Conservation (phyloP, 2,329 filamentous ascomycete species). For the Neospermospora avenae region DNA sequence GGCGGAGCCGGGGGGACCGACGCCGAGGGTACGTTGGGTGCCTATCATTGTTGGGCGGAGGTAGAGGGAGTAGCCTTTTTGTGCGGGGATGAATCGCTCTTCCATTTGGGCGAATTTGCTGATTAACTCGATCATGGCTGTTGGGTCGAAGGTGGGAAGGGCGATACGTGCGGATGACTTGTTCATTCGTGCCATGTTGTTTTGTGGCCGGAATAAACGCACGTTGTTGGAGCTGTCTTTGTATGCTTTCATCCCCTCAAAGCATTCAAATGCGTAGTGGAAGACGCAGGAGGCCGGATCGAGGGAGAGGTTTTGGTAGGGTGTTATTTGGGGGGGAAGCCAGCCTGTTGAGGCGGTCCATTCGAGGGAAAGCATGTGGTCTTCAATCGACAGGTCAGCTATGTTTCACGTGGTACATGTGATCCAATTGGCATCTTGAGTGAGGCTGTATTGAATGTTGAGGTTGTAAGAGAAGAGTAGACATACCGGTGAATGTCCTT, state of each 20-base stretch:
- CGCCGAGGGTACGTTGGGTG: conserved; percentile 89
- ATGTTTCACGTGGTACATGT: too few species aligned
- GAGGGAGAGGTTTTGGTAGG: conserved; percentile 95
- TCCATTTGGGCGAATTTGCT: conserved; percentile 76
- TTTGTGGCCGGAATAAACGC: conserved; percentile 88
- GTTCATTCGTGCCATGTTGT: conserved; percentile 95
- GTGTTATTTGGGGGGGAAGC: conserved; percentile 77
- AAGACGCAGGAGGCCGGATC: conserved; percentile 96
- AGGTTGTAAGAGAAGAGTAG: neutral
- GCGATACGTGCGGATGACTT: conserved; percentile 89
- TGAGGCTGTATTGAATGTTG: neutral
- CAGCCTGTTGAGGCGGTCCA: conserved; percentile 78
- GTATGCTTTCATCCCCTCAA: conserved; percentile 99
- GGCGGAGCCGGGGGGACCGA: conserved; percentile 86
- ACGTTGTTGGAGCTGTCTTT: conserved; percentile 77
- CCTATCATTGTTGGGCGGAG: conserved; percentile 96
- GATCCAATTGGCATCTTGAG: neutral
- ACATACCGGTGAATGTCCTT: conserved; percentile 77
- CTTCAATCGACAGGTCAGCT: conserved; percentile 43
- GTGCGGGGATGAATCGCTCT: conserved; percentile 82
- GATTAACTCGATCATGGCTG: conserved; percentile 77
- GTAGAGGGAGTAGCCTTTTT: conserved; percentile 90
- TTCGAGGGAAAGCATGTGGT: conserved; percentile 95
- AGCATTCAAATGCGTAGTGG: conserved; percentile 97
- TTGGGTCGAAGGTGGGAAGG: conserved; percentile 76